A percentile compares a stretch with the other conserved stretches of the same genome.
Conservation (phyloP, 2,329 filamentous ascomycete genomes). For the Ceratocystis smalleyi region DNA sequence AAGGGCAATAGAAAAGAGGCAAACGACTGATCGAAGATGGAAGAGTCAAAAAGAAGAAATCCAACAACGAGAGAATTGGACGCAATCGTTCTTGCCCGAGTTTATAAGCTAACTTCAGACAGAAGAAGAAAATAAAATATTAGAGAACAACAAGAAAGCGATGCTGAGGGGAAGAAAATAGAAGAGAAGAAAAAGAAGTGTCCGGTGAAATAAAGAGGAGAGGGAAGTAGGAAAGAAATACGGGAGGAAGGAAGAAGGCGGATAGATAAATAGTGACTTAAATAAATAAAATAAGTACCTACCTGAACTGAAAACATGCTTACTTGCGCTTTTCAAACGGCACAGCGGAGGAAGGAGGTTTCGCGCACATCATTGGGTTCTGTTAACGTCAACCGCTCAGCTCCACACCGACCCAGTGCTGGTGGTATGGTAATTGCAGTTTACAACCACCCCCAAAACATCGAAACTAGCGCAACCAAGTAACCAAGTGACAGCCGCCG, state of each 20-base stretch:
- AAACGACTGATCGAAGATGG: constrained; percentile 3
- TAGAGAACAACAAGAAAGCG: constrained; percentile 18
- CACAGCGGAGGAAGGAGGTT: background rate
- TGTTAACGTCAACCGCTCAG: background rate
- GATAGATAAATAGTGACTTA: background rate
- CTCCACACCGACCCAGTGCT: background rate
- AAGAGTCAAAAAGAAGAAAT: constrained; percentile 19
- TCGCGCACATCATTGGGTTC: background rate
- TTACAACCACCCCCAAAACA: background rate
- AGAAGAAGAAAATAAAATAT: background rate
- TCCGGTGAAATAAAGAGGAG: constrained; percentile 6
- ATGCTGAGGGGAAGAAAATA: constrained; percentile 24
- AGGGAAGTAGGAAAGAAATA: constrained; percentile 11
- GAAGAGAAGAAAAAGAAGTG: constrained; percentile 17
- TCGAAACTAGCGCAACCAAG: background rate
- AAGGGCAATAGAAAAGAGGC: constrained; percentile 1
- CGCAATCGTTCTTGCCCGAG: constrained; percentile 18
- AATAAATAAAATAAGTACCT: background rate
- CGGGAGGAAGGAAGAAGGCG: background rate
- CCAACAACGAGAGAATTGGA: constrained; percentile 28
- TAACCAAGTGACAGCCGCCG: background rate
- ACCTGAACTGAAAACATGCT: background rate
- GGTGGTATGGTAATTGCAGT: background rate
- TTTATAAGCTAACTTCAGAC: background rate
- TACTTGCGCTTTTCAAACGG: background rate